A percentile compares a stretch with the other conserved stretches of the same genome.
phyloP scores from a whole-genome alignment of 257 asterid species.

The Euphrasia confusa region DNA sequence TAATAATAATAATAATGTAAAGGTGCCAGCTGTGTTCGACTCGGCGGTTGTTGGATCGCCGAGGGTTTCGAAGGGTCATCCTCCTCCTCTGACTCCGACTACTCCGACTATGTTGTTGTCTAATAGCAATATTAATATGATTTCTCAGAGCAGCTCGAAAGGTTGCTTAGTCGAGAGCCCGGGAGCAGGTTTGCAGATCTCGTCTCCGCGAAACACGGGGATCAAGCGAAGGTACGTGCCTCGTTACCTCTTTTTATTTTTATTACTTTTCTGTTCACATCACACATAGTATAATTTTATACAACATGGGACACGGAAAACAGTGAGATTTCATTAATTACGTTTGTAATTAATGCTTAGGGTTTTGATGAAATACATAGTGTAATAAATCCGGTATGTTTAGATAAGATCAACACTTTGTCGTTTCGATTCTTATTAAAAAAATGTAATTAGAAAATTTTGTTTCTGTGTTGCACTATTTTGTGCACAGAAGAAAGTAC shows the following conservation, averaged over 20 bases:
- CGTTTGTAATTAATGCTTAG: slow-evolving; percentile 17
- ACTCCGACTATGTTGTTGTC: slow-evolving; percentile 20
- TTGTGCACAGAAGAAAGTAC: slow-evolving; percentile 15
- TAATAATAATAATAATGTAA: background rate
- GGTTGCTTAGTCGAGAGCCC: slow-evolving; percentile 37
- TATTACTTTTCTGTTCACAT: background rate
- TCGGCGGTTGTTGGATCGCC: slow-evolving; percentile 15
- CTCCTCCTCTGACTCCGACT: background rate
- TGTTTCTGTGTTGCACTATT: slow-evolving; percentile 23
- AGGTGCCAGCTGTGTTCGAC: slow-evolving; percentile 25
- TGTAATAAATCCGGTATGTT: no score
- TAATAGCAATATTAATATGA: slow-evolving; percentile 24
- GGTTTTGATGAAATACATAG: slow-evolving; percentile 13
- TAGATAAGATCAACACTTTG: background rate
- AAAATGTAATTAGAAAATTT: background rate
- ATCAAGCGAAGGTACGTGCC: slow-evolving; percentile 65
- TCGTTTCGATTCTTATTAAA: no score
- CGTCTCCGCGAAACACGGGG: slow-evolving; percentile 88
- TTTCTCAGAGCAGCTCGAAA: slow-evolving; percentile 28
- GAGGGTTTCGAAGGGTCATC: slow-evolving; percentile 16
- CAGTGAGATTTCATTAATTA: slow-evolving; percentile 11
- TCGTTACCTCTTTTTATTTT: background rate
- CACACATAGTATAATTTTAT: no score
- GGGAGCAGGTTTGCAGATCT: slow-evolving; percentile 60
- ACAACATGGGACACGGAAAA: background rate